Evolutionary conservation across 306 rosid genomes (phyloP), one percentile per base, ranked within the genome.

Genomic region (Rosa chinensis): DNA sequence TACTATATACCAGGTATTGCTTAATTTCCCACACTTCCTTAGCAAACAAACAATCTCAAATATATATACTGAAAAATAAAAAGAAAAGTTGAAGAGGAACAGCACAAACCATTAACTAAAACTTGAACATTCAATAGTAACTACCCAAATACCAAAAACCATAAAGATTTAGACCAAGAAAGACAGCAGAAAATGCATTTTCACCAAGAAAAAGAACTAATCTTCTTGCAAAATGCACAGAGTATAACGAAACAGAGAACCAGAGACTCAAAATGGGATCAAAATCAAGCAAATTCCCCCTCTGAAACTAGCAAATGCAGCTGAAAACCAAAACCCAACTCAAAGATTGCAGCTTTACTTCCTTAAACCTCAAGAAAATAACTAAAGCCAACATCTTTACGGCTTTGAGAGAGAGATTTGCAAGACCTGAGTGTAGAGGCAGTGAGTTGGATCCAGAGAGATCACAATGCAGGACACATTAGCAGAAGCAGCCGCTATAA

Each of bases 361-460:
- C 28, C 55, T 44, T 44, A 42, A 47, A 53, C 44, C 43, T 14
- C 70, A 73, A 58, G 37, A 73, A n/a, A 43, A 1, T 40, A 0
- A 35, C 14, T n/a, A 63, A 64, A 73, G 52, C 5, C 40, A 1
- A 39, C 40, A 75, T 47, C 52, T 75, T 72, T 61, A 32, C 37
- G 2, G 37, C 37, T 32, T 32, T 32, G 37, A 64, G 42, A 37
- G 58, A 14, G 62, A 72, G 75, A 76, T 76, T 64, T 0, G 55
- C 56, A 21, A 14, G 9, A 89, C 96, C 96, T 84, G 80, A 78
- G 64, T 49, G 39, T 73, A 6, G 56, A 78, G 74, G 64, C 82
- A n/a, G 58, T 42, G 72, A 72, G 66, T n/a, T 73, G 89, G 97
- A 90, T 83, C 85, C 86, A 78, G 74, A 79, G 83, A 55, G 82